Conservation (phyloP, 768 basidiomycete genomes). For the Floccularia luteovirens region DNA sequence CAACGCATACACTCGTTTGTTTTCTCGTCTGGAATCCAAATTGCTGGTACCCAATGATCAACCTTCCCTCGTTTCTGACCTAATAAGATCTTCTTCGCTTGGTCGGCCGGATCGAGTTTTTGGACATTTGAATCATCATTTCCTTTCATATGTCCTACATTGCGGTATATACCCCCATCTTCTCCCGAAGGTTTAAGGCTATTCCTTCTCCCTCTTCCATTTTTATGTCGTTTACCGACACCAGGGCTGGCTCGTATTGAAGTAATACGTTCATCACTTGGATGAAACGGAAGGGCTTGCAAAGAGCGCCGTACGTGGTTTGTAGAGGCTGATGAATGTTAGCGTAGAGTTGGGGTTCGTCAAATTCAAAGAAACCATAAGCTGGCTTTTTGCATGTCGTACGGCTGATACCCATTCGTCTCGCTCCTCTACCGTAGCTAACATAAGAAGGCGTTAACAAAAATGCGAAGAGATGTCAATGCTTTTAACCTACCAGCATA, state of each 20-base stretch:
- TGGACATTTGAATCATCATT: neutral
- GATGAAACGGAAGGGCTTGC: constrained; percentile 65
- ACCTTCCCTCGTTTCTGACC: constrained; percentile 43
- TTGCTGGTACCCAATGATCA: constrained; percentile 82
- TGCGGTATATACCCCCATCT: neutral
- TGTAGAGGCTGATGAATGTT: constrained; percentile 68
- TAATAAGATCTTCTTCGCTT: constrained; percentile 9
- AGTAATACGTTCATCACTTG: constrained; percentile 37
- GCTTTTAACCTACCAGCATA: constrained; percentile 46
- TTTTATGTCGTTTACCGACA: constrained; percentile 9
- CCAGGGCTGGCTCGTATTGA: constrained; percentile 16
- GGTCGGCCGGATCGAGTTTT: constrained; percentile 7
- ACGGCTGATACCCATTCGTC: constrained; percentile 64
- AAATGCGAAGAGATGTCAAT: neutral
- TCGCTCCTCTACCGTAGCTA: constrained; percentile 48
- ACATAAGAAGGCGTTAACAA: constrained; percentile 2
- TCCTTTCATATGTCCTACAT: neutral
- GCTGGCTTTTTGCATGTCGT: constrained; percentile 59
- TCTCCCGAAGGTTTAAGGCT: neutral
- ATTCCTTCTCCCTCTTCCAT: constrained; percentile 9
- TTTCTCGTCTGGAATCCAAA: constrained; percentile 88
- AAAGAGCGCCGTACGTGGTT: constrained; percentile 67
- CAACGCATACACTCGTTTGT: constrained; percentile 86
- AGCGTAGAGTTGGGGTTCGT: constrained; percentile 77
- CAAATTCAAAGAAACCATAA: constrained; percentile 63